Base-by-base conservation (phyloP, 306 rosid genomes). In the Cucurbita argyrosperma region DNA sequence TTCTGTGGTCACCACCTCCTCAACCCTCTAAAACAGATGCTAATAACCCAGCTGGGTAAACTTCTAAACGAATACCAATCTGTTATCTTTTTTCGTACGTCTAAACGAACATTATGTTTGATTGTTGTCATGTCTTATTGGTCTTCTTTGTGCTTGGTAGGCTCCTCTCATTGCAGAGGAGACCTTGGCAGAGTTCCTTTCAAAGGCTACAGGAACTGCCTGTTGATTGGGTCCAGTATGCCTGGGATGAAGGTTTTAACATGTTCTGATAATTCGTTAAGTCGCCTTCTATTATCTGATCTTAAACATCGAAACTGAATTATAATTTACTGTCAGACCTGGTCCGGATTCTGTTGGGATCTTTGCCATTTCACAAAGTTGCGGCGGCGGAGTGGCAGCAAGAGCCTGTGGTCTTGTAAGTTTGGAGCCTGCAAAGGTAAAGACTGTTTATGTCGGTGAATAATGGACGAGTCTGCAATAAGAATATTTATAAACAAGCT, bases 321-420 rank as follows among this genome's bases (percentile, higher is more conserved):
- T 46, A 51, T 66, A 59, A 39, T 70, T n/a, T n/a, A 11, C 26
- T 77, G 50, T 47, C 82, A 95, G 99, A n/a, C 99, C 99, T 95
- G 99, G 99, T 95, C 99, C 99, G 97, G 99, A 95, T 87, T 95
- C 97, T 77, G 96, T 95, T 91, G 99, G 99, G 91, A 95, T 95
- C 85, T 95, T 91, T 95, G 91, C 99, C 64, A 91, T 95, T 88
- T 95, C 97, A 51, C 99, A 85, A 81, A 82, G 92, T 88, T 89
- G 97, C 80, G 82, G 90, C n/a, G n/a, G n/a, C 85, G 97, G 99
- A 87, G 97, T 95, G 91, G 99, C 99, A 79, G 99, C 97, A 74
- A 86, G 97, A 95, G 96, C 99, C 76, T 95, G 99, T 21, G 99
- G 99, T 87, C 96, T 95, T 8, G 99, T 91, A 56, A 89, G 96